Evolutionary conservation across 495 filamentous ascomycete genomes (phyloP).

Genomic region (Penicillium argentinense): DNA sequence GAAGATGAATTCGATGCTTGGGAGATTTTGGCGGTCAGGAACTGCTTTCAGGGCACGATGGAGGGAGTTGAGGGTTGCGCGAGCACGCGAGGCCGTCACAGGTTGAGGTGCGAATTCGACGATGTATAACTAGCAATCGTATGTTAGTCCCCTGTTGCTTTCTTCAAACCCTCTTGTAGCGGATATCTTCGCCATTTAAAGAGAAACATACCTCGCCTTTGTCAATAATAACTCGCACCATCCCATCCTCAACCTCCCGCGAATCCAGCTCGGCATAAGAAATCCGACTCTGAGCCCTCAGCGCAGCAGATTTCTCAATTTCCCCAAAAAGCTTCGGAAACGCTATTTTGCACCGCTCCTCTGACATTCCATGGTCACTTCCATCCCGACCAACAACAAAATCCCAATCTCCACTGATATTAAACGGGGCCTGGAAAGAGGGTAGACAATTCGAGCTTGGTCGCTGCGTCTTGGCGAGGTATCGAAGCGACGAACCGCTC

Average conservation of each 20-base stretch:
- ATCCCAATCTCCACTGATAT: constrained; percentile 27
- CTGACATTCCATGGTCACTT: constrained; percentile 39
- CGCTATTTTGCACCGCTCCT: constrained; percentile 39
- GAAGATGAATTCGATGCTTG: constrained; percentile 63
- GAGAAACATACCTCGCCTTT: constrained; percentile 42
- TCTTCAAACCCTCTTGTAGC: too few species aligned
- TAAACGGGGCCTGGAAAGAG: neutral
- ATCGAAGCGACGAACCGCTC: constrained; percentile 17
- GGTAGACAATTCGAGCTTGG: neutral
- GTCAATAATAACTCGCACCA: constrained; percentile 42
- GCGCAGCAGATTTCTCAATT: constrained; percentile 35
- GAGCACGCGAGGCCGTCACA: constrained; percentile 35
- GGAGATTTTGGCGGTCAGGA: constrained; percentile 50
- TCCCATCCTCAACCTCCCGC: constrained; percentile 30
- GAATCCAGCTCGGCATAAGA: constrained; percentile 36
- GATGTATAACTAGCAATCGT: constrained; percentile 36
- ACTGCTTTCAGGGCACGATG: constrained; percentile 37
- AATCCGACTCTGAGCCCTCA: constrained; percentile 20
- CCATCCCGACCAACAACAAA: constrained; percentile 35
- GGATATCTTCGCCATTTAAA: too few species aligned
- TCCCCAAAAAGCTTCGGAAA: constrained; percentile 50
- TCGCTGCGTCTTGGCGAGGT: constrained; percentile 20
- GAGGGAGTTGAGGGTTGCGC: constrained; percentile 40
- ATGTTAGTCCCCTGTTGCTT: neutral
- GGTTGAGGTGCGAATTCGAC: constrained; percentile 35